Conservation (phyloP, 2,329 filamentous ascomycete genomes). For the Colletotrichum tamarilloi region DNA sequence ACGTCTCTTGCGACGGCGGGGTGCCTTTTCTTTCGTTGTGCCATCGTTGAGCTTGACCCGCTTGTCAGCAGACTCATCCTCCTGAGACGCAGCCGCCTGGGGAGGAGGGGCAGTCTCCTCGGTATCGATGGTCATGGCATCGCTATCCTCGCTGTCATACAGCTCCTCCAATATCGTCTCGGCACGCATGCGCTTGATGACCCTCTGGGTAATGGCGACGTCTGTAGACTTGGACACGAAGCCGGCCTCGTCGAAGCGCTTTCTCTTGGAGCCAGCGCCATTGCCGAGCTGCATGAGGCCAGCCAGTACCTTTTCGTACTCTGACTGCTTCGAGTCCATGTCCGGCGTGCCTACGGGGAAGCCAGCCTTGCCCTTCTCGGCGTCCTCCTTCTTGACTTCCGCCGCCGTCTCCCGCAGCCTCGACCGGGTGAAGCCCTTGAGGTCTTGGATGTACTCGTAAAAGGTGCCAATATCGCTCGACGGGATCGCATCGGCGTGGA, state of each 20-base stretch:
- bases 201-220: constrained; percentile 62
- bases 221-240: constrained; percentile 62
- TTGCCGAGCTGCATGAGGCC: constrained; percentile 54
- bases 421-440: constrained; percentile 80
- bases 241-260: constrained; percentile 64
- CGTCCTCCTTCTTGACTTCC: constrained; percentile 67
- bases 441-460: constrained; percentile 80
- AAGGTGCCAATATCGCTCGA: constrained; percentile 75
- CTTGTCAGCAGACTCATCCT: constrained; percentile 48
- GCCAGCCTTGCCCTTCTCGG: constrained; percentile 56
- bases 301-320: constrained; percentile 68
- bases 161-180: constrained; percentile 68
- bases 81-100: constrained; percentile 37
- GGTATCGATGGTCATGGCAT: constrained; percentile 41
- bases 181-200: constrained; percentile 72
- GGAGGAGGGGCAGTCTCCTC: constrained; percentile 19
- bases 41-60: constrained; percentile 57
- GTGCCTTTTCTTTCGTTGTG: constrained; percentile 54
- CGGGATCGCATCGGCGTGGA: constrained; percentile 78
- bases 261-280: constrained; percentile 54
- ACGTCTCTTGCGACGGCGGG: constrained; percentile 63
- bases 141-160: constrained; percentile 58
- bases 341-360: constrained; percentile 63
- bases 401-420: constrained; percentile 75
- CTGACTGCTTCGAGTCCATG: constrained; percentile 61